Conservation (phyloP, 2,329 filamentous ascomycete species). For the Rugonectria rugulosa region DNA sequence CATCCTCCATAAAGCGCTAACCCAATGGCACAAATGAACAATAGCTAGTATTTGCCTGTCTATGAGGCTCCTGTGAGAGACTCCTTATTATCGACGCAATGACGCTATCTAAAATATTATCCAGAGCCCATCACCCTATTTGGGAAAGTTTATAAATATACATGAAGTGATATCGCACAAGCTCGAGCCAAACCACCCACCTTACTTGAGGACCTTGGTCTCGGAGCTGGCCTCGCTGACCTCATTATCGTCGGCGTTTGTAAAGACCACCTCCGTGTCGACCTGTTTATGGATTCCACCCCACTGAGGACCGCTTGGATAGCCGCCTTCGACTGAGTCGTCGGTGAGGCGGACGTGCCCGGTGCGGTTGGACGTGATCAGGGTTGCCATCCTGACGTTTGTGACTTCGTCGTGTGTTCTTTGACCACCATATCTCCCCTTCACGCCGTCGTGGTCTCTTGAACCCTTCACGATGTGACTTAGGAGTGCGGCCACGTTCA, state of each 20-base stretch:
- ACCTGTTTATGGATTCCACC: constrained; percentile 25
- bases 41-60: no score
- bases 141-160: neutral
- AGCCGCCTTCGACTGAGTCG: neutral
- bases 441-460: neutral
- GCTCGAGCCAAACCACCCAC: neutral
- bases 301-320: neutral
- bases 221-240: constrained; percentile 1
- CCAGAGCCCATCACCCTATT: no score
- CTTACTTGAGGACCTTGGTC: constrained; percentile 1
- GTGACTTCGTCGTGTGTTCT: constrained; percentile 10
- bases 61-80: no score
- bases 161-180: neutral
- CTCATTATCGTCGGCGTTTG: constrained; percentile 3
- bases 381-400: constrained; percentile 19
- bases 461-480: constrained; percentile 28
- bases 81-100: no score
- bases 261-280: constrained; percentile 23
- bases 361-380: constrained; percentile 21
- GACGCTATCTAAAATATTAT: no score
- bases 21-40: no score
- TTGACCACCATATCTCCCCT: neutral
- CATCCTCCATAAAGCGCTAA: no score
- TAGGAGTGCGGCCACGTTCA: constrained; percentile 21
- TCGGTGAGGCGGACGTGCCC: constrained; percentile 25